phyloP scores from a whole-genome alignment of 352 stramenopile genomes.

The Phytopythium kandeliae region DNA sequence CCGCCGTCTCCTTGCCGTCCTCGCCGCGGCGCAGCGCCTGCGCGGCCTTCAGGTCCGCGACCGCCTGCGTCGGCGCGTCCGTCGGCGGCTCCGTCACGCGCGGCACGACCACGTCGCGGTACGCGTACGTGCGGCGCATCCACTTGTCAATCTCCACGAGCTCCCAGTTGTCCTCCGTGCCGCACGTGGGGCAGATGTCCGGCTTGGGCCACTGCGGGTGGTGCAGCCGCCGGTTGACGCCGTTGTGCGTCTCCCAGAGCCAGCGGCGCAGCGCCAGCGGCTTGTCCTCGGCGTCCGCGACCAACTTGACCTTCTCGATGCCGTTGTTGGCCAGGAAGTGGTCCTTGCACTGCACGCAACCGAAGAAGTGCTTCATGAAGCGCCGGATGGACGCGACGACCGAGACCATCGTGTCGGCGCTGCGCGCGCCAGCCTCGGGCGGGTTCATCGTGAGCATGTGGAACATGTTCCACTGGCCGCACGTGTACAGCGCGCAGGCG shows the following conservation, averaged over 20 bases:
- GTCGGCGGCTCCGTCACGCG: constrained; percentile 16
- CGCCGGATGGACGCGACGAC: constrained; percentile 71
- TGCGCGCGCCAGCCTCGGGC: constrained; percentile 25
- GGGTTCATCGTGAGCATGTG: constrained; percentile 83
- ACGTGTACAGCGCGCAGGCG: constrained; percentile 75
- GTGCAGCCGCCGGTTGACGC: constrained; percentile 70
- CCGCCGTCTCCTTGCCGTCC: constrained; percentile 10
- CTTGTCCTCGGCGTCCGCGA: constrained; percentile 65
- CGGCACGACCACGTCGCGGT: constrained; percentile 47
- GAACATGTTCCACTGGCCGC: constrained; percentile 85
- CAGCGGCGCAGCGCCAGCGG: constrained; percentile 58
- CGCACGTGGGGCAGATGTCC: constrained; percentile 64
- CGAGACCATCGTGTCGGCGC: constrained; percentile 49
- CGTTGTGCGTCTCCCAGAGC: constrained; percentile 85
- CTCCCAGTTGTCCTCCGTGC: constrained; percentile 50
- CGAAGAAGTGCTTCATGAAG: constrained; percentile 85
- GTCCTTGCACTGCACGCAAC: constrained; percentile 68
- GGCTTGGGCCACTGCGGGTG: constrained; percentile 77
- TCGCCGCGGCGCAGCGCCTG: constrained; percentile 16
- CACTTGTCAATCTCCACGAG: constrained; percentile 73
- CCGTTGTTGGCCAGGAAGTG: constrained; percentile 80
- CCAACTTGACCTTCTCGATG: constrained; percentile 55
- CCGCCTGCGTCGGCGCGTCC: constrained; percentile 5
- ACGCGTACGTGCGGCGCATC: constrained; percentile 58
- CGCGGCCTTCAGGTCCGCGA: constrained; percentile 5